A percentile compares a stretch with the other conserved stretches of the same genome.
Conservation (phyloP, 176 grass and related monocot species). For the Elaeis guineensis region DNA sequence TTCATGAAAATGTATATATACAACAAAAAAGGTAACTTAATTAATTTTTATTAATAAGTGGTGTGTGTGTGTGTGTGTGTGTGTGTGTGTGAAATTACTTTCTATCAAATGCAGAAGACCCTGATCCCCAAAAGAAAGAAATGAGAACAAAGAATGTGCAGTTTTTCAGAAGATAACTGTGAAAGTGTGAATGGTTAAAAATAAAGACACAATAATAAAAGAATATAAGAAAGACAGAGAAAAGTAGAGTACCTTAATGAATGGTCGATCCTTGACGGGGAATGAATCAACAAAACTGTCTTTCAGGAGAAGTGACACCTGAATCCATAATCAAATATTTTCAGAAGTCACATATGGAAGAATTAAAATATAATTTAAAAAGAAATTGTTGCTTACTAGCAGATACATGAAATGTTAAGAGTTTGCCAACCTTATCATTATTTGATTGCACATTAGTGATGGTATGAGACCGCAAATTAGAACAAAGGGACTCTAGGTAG, state of each 20-base stretch:
- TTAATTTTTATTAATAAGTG: too few relatives aligned
- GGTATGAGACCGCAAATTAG: slow-evolving; percentile 77
- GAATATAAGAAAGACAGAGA: not conserved
- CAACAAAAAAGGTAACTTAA: too few relatives aligned
- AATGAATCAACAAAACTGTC: slow-evolving; percentile 98
- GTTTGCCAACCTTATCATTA: slow-evolving; percentile 78
- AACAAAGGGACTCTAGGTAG: slow-evolving; percentile 94
- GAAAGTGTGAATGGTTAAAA: not conserved
- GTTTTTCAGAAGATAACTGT: not conserved
- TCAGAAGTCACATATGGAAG: too few relatives aligned
- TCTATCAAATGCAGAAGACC: too few relatives aligned
- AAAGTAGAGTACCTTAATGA: slow-evolving; percentile 58
- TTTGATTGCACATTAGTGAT: slow-evolving; percentile 93
- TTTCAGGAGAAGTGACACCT: slow-evolving; percentile 97
- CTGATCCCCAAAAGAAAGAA: too few relatives aligned
- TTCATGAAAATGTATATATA: too few relatives aligned
- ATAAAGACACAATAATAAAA: not conserved
- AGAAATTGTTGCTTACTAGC: not conserved
- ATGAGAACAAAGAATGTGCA: too few relatives aligned
- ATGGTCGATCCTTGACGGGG: slow-evolving; percentile 54
- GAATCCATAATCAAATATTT: slow-evolving; percentile 11
- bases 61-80: too few relatives aligned
- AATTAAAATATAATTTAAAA: too few relatives aligned
- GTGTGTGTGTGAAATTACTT: too few relatives aligned
- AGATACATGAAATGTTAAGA: not conserved